These are phyloP conservation scores for Lomentospora prolificans DNA, from an alignment of 2,329 filamentous ascomycete genomes.

Conservation along the genomic window DNA sequence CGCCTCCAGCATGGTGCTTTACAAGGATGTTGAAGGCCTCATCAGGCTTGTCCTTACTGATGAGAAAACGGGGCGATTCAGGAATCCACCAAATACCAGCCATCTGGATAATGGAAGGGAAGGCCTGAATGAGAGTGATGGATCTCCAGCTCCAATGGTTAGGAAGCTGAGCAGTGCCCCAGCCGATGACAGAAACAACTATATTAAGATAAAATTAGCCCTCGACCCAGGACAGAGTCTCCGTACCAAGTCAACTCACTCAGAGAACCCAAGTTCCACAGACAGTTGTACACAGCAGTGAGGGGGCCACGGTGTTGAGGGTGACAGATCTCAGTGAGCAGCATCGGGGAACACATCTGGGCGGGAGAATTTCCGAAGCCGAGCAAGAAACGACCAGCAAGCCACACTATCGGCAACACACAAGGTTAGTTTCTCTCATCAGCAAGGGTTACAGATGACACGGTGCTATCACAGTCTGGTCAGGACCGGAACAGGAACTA, in stretches of 20 bases:
- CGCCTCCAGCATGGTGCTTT: conserved; percentile 55
- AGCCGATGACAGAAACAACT: conserved; percentile 51
- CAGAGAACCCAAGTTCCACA: conserved; percentile 52
- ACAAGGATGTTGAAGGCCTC: conserved; percentile 51
- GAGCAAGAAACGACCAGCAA: conserved; percentile 27
- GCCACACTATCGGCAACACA: conserved; percentile 21
- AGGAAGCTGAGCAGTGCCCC: conserved; percentile 48
- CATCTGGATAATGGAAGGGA: conserved; percentile 53
- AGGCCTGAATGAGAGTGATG: conserved; percentile 52
- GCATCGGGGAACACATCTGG: conserved; percentile 53
- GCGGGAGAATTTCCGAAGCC: conserved; percentile 59
- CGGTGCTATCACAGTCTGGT: too few species aligned
- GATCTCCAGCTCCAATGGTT: conserved; percentile 59
- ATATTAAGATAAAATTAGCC: not conserved
- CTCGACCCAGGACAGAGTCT: not conserved
- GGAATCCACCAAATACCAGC: conserved; percentile 54
- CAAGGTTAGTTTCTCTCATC: not conserved
- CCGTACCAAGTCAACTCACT: not conserved
- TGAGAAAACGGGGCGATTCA: conserved; percentile 56
- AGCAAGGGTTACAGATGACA: not conserved
- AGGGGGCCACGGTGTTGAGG: conserved; percentile 57
- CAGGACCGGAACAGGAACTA: too few species aligned
- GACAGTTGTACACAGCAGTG: conserved; percentile 57
- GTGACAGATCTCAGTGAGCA: conserved; percentile 57
- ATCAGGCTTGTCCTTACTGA: conserved; percentile 51